Evolutionary conservation across 2,329 filamentous ascomycete species (phyloP).

Genomic region (Diplodia corticola): DNA sequence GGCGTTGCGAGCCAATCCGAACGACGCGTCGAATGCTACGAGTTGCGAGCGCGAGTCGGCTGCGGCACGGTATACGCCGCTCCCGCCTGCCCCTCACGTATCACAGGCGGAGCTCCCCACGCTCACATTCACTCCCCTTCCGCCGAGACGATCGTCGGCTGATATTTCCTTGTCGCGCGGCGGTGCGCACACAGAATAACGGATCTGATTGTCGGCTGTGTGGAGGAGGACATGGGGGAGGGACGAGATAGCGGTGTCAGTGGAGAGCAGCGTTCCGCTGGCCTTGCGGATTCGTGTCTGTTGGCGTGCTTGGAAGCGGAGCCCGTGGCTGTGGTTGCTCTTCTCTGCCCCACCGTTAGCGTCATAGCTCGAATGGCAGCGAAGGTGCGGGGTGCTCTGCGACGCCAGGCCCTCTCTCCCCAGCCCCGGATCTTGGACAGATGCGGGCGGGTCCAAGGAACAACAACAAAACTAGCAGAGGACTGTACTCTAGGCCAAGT

Average conservation of each 20-base stretch:
- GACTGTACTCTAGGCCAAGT: neutral
- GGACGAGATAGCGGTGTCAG: neutral
- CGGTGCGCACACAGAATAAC: neutral
- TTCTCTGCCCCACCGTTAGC: conserved; percentile 17
- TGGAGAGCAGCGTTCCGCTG: neutral
- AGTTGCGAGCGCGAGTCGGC: neutral
- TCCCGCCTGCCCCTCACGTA: neutral
- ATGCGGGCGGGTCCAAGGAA: neutral
- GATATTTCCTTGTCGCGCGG: neutral
- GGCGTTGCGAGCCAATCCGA: neutral
- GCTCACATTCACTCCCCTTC: neutral
- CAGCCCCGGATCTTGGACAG: conserved; percentile 1
- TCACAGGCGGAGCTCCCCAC: neutral
- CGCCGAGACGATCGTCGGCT: conserved; percentile 3
- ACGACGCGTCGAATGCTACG: neutral
- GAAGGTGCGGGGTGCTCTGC: conserved; percentile 8
- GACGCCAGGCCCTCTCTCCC: neutral
- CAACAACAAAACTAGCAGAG: neutral
- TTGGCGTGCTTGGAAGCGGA: neutral
- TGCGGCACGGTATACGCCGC: neutral
- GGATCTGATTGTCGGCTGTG: neutral
- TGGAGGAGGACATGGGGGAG: neutral
- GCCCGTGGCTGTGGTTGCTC: neutral
- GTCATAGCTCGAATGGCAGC: conserved; percentile 3
- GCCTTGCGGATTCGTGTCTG: neutral